Base-by-base conservation (phyloP, 306 rosid genomes). In the Glycine soja region DNA sequence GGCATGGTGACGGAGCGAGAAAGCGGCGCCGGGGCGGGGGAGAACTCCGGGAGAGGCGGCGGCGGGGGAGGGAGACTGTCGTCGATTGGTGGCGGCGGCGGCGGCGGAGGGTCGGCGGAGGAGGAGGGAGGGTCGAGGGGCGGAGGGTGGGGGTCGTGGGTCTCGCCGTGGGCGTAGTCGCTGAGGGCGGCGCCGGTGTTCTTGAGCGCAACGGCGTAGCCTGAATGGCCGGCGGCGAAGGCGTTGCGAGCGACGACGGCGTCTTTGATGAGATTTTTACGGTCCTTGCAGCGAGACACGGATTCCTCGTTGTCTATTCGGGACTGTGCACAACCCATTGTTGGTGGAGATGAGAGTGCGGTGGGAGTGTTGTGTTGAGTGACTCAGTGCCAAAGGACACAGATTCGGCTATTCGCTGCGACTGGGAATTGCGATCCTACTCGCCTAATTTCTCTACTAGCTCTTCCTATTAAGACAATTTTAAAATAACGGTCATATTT, bases 281-380 rank as follows among this genome's bases (percentile, higher is more conserved):
- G 91, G 0, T 92, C 98, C 81, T 94, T 94, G 61, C 98, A 94
- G 4, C 98, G 89, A 8, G 85, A 75, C 6, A 94, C 98, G 0
- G 97, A 86, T 83, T 94, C 98, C 80, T 94, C 98, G 40, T 94
- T 94, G 78, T 92, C 97, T 75, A 94, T 92, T 69, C 90, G 88
- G 0, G 98, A 94, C 58, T 94, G 98, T 0, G 90, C 95, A 43
- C 98, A 94, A 43, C 98, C 98, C 98, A 94, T 93, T n/a, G n/a
- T n/a, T n/a, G n/a, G n/a, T n/a, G n/a, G n/a, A n/a, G n/a, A n/a
- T n/a, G 6, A 58, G 65, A 59, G 42, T 10, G 45, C 7, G 52
- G 72, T 40, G 72, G 6, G 6, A 64, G 72, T 48, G 78, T 2
- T 54, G 6, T 16, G 80, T 56, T 46, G 81, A 48, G 81, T 56